Evolutionary conservation across 1,139 yeast genomes (phyloP).

Genomic region (Scheffersomyces segobiensis): DNA sequence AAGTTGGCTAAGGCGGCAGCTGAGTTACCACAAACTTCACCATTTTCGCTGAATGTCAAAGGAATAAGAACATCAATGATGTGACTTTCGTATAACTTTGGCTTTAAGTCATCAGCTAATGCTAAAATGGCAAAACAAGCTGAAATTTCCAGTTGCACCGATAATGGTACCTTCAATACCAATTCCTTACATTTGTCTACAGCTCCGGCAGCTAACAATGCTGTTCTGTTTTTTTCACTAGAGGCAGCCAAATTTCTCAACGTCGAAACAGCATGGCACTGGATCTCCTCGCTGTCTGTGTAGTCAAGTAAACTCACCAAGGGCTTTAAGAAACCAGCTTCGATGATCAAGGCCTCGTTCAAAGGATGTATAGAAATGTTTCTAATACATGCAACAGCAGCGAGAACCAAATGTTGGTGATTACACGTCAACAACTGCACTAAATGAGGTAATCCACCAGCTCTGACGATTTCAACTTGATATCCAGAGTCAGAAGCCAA

Average conservation of each 20-base stretch:
- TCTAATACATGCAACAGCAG: conserved; percentile 97
- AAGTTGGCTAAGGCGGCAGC: conserved; percentile 98
- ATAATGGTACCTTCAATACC: conserved; percentile 79
- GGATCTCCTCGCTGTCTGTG: conserved; percentile 90
- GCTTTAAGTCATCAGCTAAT: conserved; percentile 90
- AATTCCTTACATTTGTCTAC: conserved; percentile 90
- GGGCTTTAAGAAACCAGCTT: conserved; percentile 93
- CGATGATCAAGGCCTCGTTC: conserved; percentile 92
- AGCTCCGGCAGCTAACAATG: conserved; percentile 92
- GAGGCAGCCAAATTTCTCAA: conserved; percentile 94
- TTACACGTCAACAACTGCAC: conserved; percentile 84
- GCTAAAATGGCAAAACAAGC: conserved; percentile 98
- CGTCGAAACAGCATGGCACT: conserved; percentile 96
- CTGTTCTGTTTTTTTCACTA: conserved; percentile 88
- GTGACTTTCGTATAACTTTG: conserved; percentile 78
- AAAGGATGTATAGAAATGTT: conserved; percentile 95
- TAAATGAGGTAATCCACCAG: conserved; percentile 92
- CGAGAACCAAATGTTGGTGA: conserved; percentile 89
- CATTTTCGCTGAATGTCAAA: conserved; percentile 80
- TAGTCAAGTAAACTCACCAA: conserved; percentile 82
- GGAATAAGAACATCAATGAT: conserved; percentile 90
- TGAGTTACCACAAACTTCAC: conserved; percentile 97
- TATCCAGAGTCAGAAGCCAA: conserved; percentile 92
- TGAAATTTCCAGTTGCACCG: conserved; percentile 92
- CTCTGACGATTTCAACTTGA: conserved; percentile 92